Evolutionary conservation across 768 basidiomycete species (phyloP).

Genomic region (Russula lepida): DNA sequence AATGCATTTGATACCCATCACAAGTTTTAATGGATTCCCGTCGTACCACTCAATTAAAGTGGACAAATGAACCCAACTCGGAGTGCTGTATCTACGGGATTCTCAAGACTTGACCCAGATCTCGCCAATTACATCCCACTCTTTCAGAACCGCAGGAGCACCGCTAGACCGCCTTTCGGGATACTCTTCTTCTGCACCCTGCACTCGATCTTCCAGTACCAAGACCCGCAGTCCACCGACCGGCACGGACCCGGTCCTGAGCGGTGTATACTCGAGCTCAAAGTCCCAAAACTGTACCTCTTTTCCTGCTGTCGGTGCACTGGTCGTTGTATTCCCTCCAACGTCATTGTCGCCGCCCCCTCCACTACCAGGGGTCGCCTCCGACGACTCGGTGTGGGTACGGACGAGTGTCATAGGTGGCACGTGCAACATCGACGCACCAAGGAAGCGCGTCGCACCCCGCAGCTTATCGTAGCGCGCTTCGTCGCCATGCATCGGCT

Average conservation of each 20-base stretch:
- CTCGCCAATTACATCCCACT: slow-evolving; percentile 66
- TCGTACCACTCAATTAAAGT: not conserved
- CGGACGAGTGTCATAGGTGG: slow-evolving; percentile 31
- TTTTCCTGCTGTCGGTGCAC: slow-evolving; percentile 12
- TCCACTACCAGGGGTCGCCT: not conserved
- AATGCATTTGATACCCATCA: slow-evolving; percentile 8
- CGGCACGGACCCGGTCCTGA: slow-evolving; percentile 48
- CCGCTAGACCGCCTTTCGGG: slow-evolving; percentile 20
- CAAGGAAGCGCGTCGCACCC: slow-evolving; percentile 30
- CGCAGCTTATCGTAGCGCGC: slow-evolving; percentile 1
- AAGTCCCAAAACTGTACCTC: slow-evolving; percentile 41
- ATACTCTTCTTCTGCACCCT: slow-evolving; percentile 28
- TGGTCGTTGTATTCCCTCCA: slow-evolving; percentile 20
- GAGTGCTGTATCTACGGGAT: not conserved
- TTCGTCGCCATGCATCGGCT: slow-evolving; percentile 14
- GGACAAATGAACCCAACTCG: not conserved
- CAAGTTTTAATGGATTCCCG: not conserved
- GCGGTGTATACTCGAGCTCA: slow-evolving; percentile 52
- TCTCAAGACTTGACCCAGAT: slow-evolving; percentile 44
- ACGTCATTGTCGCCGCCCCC: slow-evolving; percentile 19
- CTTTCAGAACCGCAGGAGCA: slow-evolving; percentile 43
- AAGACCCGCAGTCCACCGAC: slow-evolving; percentile 69
- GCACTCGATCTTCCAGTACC: slow-evolving; percentile 47
- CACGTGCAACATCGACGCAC: slow-evolving; percentile 43
- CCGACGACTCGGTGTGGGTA: slow-evolving; percentile 20